Evolutionary conservation across 768 basidiomycete genomes (phyloP), one percentile per base, ranked within the genome.

Genomic region (Leccinum imitatum): DNA sequence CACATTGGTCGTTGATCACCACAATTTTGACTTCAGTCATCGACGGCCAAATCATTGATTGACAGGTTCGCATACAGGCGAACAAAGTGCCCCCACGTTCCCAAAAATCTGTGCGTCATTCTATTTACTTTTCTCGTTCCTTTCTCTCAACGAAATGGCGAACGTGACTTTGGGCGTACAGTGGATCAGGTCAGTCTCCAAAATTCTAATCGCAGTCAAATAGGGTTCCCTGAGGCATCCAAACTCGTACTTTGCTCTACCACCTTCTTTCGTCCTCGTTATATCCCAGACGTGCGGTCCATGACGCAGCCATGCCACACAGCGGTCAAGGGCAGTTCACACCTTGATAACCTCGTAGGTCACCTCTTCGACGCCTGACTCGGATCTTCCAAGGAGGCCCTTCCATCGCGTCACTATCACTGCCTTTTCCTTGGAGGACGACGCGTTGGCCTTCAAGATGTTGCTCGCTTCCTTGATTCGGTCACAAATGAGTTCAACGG

Each of bases 401-500:
- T 9, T 53, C 30, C 17, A 31, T 6, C 3, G 11, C 3, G 54
- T 56, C 54, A 59, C 11, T 15, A 50, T 52, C 56, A 60, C 58
- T 0, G n/a, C n/a, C 41, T 19, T 59, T 54, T 68, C 59, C 7
- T 56, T 53, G 6, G 41, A 56, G 14, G 30, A 25, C 15, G 60
- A 58, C 31, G 54, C 46, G 44, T 52, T 64, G 47, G 17, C 54
- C 27, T 62, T 56, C n/a, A 62, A 35, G 23, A 64, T 58, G 9
- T 39, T 21, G 3, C n/a, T 23, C 5, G 47, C 44, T 33, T 37
- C 15, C 30, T 56, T 6, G 3, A 9, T 52, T n/a, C 30, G 8
- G 17, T 21, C 31, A 41, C 41, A 8, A n/a, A 41, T 4, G 41
- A 41, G 41, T 27, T 14, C 21, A 27, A 10, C 6, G 27, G 52